phyloP scores from a whole-genome alignment of 768 basidiomycete genomes.

The Termitomyces sp. region DNA sequence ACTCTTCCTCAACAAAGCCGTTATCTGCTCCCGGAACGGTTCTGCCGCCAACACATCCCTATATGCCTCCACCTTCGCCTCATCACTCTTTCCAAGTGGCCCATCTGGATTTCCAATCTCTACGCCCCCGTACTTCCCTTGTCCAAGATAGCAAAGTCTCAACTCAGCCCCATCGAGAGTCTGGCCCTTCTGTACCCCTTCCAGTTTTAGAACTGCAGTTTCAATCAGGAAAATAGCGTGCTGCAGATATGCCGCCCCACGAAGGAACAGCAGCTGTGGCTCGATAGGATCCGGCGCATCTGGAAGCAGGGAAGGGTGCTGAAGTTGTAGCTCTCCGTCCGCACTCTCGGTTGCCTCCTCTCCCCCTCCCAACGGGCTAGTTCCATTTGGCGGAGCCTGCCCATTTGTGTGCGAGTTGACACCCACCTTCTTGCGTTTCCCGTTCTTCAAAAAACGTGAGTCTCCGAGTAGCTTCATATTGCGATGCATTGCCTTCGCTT shows the following conservation, averaged over 20 bases:
- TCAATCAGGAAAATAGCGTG: slow-evolving; percentile 78
- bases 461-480: slow-evolving; percentile 34
- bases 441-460: slow-evolving; percentile 35
- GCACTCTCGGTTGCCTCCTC: slow-evolving; percentile 44
- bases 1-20: slow-evolving; percentile 61
- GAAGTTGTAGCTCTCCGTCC: slow-evolving; percentile 48
- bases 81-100: slow-evolving; percentile 58
- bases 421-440: slow-evolving; percentile 54
- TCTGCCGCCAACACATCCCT: slow-evolving; percentile 51
- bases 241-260: slow-evolving; percentile 81
- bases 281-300: slow-evolving; percentile 87
- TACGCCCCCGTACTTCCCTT: slow-evolving; percentile 79
- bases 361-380: slow-evolving; percentile 35
- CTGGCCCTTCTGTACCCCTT: slow-evolving; percentile 58
- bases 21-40: slow-evolving; percentile 58
- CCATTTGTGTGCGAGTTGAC: slow-evolving; percentile 45
- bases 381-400: slow-evolving; percentile 68
- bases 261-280: slow-evolving; percentile 77
- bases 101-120: slow-evolving; percentile 83
- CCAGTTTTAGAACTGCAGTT: slow-evolving; percentile 63
- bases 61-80: slow-evolving; percentile 65
- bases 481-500: slow-evolving; percentile 55
- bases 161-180: slow-evolving; percentile 71
- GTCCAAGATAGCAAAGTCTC: slow-evolving; percentile 70
- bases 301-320: slow-evolving; percentile 74